Conservation (phyloP, 805 yeast species). For the Pichia exigua region DNA sequence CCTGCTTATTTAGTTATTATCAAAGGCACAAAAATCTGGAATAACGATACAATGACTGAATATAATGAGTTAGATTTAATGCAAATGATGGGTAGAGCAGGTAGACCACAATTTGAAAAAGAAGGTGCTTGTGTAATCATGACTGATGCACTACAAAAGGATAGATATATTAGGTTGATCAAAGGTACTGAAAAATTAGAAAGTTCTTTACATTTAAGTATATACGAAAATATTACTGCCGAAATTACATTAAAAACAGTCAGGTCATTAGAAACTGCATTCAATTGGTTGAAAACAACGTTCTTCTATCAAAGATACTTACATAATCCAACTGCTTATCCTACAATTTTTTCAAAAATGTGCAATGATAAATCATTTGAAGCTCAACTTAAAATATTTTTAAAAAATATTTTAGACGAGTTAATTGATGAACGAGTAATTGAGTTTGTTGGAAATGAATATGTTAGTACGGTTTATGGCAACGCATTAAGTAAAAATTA, state of each 20-base stretch:
- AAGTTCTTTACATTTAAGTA: slow-evolving; percentile 63
- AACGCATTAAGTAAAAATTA: slow-evolving; percentile 43
- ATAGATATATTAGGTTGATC: slow-evolving; percentile 65
- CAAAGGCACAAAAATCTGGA: slow-evolving; percentile 64
- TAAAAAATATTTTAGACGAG: slow-evolving; percentile 22
- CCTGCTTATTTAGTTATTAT: slow-evolving; percentile 75
- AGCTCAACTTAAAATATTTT: slow-evolving; percentile 3
- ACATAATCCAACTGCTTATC: slow-evolving; percentile 66
- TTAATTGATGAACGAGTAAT: slow-evolving; percentile 29
- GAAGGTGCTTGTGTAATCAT: slow-evolving; percentile 69
- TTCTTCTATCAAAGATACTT: slow-evolving; percentile 65
- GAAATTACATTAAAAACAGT: slow-evolving; percentile 67
- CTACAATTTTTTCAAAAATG: slow-evolving; percentile 36
- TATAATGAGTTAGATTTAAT: slow-evolving; percentile 74
- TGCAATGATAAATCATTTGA: slow-evolving; percentile 5
- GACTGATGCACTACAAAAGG: slow-evolving; percentile 65
- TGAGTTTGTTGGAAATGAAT: slow-evolving; percentile 10
- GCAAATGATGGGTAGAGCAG: slow-evolving; percentile 83
- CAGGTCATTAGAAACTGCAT: slow-evolving; percentile 52
- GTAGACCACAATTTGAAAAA: slow-evolving; percentile 73
- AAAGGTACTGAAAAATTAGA: slow-evolving; percentile 78
- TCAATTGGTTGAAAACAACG: slow-evolving; percentile 69
- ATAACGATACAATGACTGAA: slow-evolving; percentile 46
- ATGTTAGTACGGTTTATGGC: slow-evolving; percentile 35
- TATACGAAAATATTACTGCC: slow-evolving; percentile 73